These are phyloP conservation scores for Bonia amplexicaulis DNA, from an alignment of 176 grass and related monocot species.

Conservation along the genomic window DNA sequence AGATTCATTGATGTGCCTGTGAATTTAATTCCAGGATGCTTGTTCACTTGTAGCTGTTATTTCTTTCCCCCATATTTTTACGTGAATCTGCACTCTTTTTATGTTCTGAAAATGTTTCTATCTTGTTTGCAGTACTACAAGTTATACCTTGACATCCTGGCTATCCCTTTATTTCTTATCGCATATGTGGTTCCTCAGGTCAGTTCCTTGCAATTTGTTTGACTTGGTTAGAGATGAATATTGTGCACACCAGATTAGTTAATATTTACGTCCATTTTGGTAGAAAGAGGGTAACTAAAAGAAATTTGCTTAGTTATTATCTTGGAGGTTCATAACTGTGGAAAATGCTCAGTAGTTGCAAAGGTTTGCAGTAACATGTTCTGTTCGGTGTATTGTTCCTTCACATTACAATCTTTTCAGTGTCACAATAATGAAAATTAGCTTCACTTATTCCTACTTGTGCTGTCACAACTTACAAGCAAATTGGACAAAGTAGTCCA, in stretches of 20 bases:
- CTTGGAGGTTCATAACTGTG: background rate
- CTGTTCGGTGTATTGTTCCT: conserved; percentile 9
- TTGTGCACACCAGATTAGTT: background rate
- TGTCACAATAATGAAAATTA: conserved; percentile 14
- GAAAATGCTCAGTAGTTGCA: background rate
- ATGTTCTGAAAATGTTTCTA: conserved; percentile 17
- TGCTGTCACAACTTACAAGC: conserved; percentile 6
- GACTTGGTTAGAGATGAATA: conserved; percentile 17
- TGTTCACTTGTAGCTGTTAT: background rate
- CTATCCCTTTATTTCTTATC: conserved; percentile 74
- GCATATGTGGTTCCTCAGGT: conserved; percentile 77
- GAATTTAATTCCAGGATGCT: background rate
- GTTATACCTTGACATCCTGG: conserved; percentile 69
- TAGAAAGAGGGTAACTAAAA: background rate
- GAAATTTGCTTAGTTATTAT: background rate
- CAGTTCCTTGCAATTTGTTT: conserved; percentile 36
- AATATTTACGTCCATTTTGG: conserved; percentile 16
- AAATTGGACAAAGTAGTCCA: conserved; percentile 1
- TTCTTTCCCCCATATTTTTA: background rate
- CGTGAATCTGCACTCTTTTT: conserved; percentile 15
- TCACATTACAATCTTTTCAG: background rate
- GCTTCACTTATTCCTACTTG: conserved; percentile 5
- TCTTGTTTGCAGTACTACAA: conserved; percentile 80
- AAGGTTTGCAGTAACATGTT: background rate
- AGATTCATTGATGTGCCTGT: conserved; percentile 1